Evolutionary conservation across 164 flowering plant genomes (phyloP).

Genomic region (Echeveria elegans): DNA sequence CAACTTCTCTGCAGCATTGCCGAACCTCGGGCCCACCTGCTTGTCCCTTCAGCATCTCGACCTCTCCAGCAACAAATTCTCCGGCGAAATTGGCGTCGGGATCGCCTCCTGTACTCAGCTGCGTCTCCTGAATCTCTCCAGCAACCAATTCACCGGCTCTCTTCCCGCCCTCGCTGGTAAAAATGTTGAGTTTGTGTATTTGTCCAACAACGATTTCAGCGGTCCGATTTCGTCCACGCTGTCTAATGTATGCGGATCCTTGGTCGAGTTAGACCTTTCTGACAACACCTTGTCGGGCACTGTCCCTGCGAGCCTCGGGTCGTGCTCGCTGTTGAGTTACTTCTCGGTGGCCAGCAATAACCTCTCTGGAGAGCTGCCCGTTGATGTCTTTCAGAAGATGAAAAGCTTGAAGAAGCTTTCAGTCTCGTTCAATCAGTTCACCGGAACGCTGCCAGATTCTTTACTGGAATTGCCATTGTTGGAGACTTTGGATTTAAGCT

Average conservation of each 20-base stretch:
- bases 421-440: constrained; percentile 47
- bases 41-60: constrained; percentile 40
- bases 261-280: constrained; percentile 66
- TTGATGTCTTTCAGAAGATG: constrained; percentile 37
- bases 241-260: constrained; percentile 28
- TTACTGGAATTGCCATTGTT: constrained; percentile 37
- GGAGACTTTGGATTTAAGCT: constrained; percentile 75
- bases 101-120: constrained; percentile 34
- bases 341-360: constrained; percentile 54
- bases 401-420: constrained; percentile 39
- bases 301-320: constrained; percentile 43
- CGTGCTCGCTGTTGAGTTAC: constrained; percentile 44
- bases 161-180: constrained; percentile 38
- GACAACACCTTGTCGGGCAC: constrained; percentile 49
- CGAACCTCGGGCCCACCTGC: constrained; percentile 32
- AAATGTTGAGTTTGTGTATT: constrained; percentile 35
- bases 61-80: constrained; percentile 49
- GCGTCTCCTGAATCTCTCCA: constrained; percentile 46
- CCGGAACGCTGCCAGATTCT: constrained; percentile 49
- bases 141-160: constrained; percentile 46
- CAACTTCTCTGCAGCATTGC: constrained; percentile 43
- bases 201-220: constrained; percentile 36
- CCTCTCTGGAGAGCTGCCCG: constrained; percentile 59
- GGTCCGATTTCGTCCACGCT: constrained; percentile 46
- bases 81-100: constrained; percentile 30